Conservation (phyloP, 2,329 filamentous ascomycete genomes). For the Fusarium incarnatum region DNA sequence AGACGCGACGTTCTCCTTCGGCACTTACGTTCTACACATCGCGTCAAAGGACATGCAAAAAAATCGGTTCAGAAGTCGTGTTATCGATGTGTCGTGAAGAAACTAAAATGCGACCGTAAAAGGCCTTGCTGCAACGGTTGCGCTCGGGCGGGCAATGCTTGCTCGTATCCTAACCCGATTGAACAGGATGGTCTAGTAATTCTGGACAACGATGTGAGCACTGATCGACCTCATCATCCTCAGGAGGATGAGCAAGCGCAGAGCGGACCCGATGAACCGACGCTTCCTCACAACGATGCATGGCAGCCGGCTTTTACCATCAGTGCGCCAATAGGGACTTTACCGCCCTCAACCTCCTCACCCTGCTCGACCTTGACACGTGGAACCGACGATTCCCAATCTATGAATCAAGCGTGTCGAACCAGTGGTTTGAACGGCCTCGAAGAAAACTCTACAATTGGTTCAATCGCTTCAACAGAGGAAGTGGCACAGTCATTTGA, state of each 20-base stretch:
- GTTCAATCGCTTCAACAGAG: no score
- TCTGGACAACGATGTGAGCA: background rate
- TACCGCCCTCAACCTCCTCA: background rate
- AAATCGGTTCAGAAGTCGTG: conserved; percentile 5
- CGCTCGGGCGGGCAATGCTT: rapidly evolving
- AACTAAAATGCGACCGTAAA: background rate
- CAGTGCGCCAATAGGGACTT: background rate
- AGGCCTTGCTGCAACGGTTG: conserved; percentile 3
- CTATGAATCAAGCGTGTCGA: background rate
- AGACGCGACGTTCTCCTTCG: conserved; percentile 5
- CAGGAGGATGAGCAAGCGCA: background rate
- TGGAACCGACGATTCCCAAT: background rate
- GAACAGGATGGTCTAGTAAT: background rate
- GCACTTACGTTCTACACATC: background rate
- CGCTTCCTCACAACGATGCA: background rate
- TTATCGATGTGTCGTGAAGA: conserved; percentile 1
- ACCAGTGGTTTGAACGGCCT: background rate
- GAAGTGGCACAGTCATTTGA: background rate
- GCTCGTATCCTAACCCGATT: background rate
- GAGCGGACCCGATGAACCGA: rapidly evolving
- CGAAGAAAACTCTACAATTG: background rate
- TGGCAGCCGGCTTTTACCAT: background rate
- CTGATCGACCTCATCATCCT: background rate
- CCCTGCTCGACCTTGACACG: background rate
- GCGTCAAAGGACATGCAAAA: background rate